Conservation (phyloP, 345 rosid species). For the Rhodomyrtus tomentosa region DNA sequence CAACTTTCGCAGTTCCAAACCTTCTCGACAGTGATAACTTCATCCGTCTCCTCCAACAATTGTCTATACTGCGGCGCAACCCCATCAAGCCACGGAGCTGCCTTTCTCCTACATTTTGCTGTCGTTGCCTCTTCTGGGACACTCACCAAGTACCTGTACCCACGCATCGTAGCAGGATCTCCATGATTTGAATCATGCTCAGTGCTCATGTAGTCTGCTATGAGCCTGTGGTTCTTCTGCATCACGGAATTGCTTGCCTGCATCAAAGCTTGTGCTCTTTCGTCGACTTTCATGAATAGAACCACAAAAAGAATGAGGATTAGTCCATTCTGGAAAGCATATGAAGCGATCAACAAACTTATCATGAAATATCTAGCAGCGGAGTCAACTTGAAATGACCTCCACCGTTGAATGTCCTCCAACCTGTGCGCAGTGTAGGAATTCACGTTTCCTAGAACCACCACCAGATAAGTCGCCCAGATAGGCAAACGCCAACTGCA, state of each 20-base stretch:
- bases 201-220: background rate
- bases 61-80: background rate
- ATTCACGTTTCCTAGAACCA: background rate
- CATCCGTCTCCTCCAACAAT: background rate
- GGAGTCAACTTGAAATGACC: background rate
- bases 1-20: background rate
- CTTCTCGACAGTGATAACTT: background rate
- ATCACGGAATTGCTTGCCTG: background rate
- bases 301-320: background rate
- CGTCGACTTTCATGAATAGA: background rate
- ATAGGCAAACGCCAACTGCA: background rate
- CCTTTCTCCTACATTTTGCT: background rate
- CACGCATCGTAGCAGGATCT: background rate
- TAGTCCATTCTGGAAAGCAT: background rate
- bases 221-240: background rate
- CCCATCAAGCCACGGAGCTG: background rate
- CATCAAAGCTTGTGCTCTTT: background rate
- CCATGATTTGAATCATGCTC: background rate
- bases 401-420: background rate
- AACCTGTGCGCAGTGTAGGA: background rate
- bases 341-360: background rate
- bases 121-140: background rate
- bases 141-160: background rate
- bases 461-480: background rate
- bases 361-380: background rate